phyloP scores from a whole-genome alignment of 345 rosid genomes.

The Lepidium didymum region DNA sequence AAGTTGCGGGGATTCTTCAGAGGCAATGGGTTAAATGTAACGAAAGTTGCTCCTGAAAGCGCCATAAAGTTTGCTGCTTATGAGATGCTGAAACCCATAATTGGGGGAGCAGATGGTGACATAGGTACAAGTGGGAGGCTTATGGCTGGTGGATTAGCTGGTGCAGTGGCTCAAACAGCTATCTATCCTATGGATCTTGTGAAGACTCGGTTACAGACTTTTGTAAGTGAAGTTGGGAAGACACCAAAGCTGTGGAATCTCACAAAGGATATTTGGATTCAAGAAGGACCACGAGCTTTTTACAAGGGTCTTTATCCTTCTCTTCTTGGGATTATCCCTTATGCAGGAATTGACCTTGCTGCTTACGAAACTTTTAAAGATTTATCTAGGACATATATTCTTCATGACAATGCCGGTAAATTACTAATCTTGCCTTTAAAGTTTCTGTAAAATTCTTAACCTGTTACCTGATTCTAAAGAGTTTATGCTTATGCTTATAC shows the following conservation, averaged over 20 bases:
- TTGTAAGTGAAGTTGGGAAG: conserved; percentile 56
- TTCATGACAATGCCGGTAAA: conserved; percentile 70
- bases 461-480: conserved; percentile 3
- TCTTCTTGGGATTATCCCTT: conserved; percentile 86
- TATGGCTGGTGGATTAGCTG: conserved; percentile 88
- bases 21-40: conserved; percentile 85
- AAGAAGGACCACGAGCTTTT: conserved; percentile 89
- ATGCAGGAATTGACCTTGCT: conserved; percentile 94
- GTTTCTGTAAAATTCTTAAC: not conserved
- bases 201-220: conserved; percentile 90
- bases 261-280: conserved; percentile 75
- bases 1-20: conserved; percentile 81
- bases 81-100: conserved; percentile 63
- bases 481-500: not conserved
- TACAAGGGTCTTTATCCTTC: conserved; percentile 93
- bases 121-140: conserved; percentile 75
- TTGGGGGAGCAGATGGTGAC: conserved; percentile 52
- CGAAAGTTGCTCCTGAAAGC: conserved; percentile 97
- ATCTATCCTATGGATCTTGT: conserved; percentile 95
- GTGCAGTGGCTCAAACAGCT: conserved; percentile 89
- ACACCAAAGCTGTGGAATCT: conserved; percentile 57
- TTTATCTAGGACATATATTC: conserved; percentile 61
- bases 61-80: conserved; percentile 85
- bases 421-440: not conserved
- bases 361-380: conserved; percentile 92